phyloP scores from a whole-genome alignment of 225 moss, liverwort and hornwort species.

The Sphagnum contortum region DNA sequence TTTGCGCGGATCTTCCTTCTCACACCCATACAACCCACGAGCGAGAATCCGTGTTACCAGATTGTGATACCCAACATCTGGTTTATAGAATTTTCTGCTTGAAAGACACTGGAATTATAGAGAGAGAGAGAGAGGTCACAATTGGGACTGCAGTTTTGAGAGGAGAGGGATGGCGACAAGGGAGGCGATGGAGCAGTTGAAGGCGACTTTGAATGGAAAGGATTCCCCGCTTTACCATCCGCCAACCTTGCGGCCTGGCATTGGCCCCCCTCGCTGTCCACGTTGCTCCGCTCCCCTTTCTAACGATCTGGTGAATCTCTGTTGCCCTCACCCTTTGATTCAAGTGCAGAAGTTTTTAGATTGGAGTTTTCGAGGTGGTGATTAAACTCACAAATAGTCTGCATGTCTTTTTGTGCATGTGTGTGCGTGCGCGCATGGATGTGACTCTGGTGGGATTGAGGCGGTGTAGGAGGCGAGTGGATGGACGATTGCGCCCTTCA shows the following conservation, averaged over 20 bases:
- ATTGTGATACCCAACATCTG: no score
- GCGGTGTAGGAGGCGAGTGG: slow-evolving; percentile 73
- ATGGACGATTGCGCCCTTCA: slow-evolving; percentile 93
- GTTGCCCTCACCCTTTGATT: background rate
- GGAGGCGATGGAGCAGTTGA: slow-evolving; percentile 47
- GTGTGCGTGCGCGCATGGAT: background rate
- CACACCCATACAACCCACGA: no score
- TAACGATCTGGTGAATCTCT: slow-evolving; percentile 58
- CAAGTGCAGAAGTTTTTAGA: background rate
- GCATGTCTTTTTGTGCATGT: background rate
- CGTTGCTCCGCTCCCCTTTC: slow-evolving; percentile 95
- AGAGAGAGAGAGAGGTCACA: no score
- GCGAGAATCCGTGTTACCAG: no score
- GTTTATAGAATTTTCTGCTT: no score
- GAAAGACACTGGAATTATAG: no score
- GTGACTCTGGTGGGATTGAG: slow-evolving; percentile 3
- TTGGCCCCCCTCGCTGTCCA: slow-evolving; percentile 85
- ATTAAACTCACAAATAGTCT: background rate
- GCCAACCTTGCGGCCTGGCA: slow-evolving; percentile 78
- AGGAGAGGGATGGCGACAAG: slow-evolving; percentile 21
- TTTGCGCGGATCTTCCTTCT: no score
- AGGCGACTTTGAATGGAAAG: slow-evolving; percentile 22
- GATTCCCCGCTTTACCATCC: slow-evolving; percentile 62
- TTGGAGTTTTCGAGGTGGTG: background rate
- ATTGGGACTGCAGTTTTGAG: no score